A percentile compares a stretch with the other conserved stretches of the same genome.
phyloP scores from a whole-genome alignment of 192 early-diverging fungal species.

The Fimicolochytrium jonesii region DNA sequence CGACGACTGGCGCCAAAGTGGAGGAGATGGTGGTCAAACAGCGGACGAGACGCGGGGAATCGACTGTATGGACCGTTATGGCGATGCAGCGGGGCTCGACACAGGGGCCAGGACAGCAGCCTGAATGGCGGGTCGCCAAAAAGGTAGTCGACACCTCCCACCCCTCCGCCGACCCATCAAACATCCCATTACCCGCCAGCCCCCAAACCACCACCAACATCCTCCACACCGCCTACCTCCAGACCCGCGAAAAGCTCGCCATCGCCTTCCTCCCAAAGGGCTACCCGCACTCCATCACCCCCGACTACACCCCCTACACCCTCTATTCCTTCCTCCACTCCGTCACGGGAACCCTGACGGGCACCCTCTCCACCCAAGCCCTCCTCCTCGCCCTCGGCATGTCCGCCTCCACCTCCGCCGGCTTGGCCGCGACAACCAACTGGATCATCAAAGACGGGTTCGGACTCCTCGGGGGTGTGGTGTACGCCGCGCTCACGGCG shows the following conservation, averaged over 20 bases:
- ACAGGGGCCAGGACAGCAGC: neutral
- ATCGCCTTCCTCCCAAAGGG: slow-evolving; percentile 69
- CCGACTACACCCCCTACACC: slow-evolving; percentile 69
- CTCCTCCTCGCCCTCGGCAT: slow-evolving; percentile 80
- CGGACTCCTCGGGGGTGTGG: slow-evolving; percentile 77
- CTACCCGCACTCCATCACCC: slow-evolving; percentile 67
- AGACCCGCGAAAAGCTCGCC: slow-evolving; percentile 14
- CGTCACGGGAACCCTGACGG: slow-evolving; percentile 70
- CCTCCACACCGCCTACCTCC: too few relatives aligned
- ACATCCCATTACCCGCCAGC: neutral
- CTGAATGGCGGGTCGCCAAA: neutral
- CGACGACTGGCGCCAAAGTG: too few relatives aligned
- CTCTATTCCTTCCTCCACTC: slow-evolving; percentile 78
- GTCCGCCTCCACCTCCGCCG: slow-evolving; percentile 46
- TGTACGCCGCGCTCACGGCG: slow-evolving; percentile 72
- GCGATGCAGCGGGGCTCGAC: neutral
- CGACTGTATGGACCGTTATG: slow-evolving; percentile 12
- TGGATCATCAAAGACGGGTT: slow-evolving; percentile 92
- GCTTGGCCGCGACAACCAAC: slow-evolving; percentile 74
- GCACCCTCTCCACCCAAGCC: slow-evolving; percentile 74
- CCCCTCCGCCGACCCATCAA: neutral
- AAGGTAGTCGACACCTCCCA: neutral
- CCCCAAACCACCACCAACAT: neutral
- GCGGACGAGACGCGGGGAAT: neutral
- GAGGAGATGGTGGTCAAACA: neutral